These are phyloP conservation scores for Pyrenochaeta sp. DNA, from an alignment of 2,329 filamentous ascomycete species.

Conservation along the genomic window DNA sequence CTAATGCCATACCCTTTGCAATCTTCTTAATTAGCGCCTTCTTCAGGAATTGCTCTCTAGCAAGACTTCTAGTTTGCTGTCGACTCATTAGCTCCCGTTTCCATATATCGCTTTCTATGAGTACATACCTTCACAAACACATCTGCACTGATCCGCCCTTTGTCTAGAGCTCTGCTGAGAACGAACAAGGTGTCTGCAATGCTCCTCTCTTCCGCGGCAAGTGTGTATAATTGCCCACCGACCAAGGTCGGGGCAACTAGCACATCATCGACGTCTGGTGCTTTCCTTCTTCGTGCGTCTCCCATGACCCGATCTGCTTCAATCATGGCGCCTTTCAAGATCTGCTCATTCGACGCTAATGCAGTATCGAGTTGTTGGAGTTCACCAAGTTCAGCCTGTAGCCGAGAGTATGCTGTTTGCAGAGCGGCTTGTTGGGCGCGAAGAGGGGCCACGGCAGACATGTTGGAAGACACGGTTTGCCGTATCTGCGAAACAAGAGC, in stretches of 20 bases:
- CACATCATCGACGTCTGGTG: conserved; percentile 86
- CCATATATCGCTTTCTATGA: neutral
- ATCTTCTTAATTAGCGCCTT: conserved; percentile 84
- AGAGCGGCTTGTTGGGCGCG: conserved; percentile 82
- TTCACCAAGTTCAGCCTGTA: conserved; percentile 77
- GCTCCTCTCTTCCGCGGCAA: conserved; percentile 88
- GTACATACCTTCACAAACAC: conserved; percentile 75
- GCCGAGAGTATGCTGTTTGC: conserved; percentile 69
- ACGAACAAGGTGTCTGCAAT: conserved; percentile 88
- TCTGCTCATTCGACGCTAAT: conserved; percentile 78
- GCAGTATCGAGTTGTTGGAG: conserved; percentile 75
- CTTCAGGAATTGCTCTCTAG: conserved; percentile 83
- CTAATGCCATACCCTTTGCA: conserved; percentile 76
- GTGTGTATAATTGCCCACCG: conserved; percentile 87
- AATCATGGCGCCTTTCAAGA: conserved; percentile 78
- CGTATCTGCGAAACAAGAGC: conserved; percentile 75
- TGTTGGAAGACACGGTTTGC: conserved; percentile 74
- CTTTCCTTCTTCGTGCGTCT: conserved; percentile 71
- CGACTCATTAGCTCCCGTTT: conserved; percentile 13
- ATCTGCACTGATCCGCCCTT: conserved; percentile 73
- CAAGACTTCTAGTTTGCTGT: conserved; percentile 71
- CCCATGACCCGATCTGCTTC: conserved; percentile 82
- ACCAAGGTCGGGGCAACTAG: conserved; percentile 94
- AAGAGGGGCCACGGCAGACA: conserved; percentile 76
- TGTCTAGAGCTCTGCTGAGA: conserved; percentile 76